phyloP scores from a whole-genome alignment of 169 alveolate genomes.

The Fabrea salina region DNA sequence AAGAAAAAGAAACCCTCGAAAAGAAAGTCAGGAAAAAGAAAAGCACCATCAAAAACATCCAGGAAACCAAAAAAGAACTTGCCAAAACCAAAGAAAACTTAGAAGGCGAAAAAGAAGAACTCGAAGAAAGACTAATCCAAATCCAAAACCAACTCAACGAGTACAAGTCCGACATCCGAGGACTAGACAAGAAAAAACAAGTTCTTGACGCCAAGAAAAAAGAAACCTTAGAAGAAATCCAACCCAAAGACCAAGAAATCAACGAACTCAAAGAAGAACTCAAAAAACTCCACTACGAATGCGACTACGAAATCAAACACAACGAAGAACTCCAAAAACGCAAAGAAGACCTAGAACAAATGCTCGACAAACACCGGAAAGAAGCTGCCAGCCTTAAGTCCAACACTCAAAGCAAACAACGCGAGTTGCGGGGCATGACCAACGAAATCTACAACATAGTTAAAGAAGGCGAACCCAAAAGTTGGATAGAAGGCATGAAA shows the following conservation, averaged over 20 bases:
- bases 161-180: conserved; percentile 71
- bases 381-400: conserved; percentile 26
- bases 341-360: conserved; percentile 11
- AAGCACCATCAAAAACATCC: background rate
- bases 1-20: conserved; percentile 41
- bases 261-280: background rate
- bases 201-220: conserved; percentile 69
- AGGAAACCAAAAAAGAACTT: conserved; percentile 34
- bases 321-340: conserved; percentile 50
- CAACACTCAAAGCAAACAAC: conserved; percentile 33
- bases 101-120: conserved; percentile 50
- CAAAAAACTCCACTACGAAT: conserved; percentile 12
- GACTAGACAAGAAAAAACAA: conserved; percentile 71
- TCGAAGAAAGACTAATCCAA: conserved; percentile 55
- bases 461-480: conserved; percentile 48
- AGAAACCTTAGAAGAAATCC: conserved; percentile 57
- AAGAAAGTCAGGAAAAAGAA: conserved; percentile 20
- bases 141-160: conserved; percentile 70
- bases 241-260: conserved; percentile 59
- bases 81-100: conserved; percentile 25
- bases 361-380: conserved; percentile 37
- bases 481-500: conserved; percentile 56
- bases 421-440: conserved; percentile 37
- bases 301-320: conserved; percentile 24
- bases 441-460: conserved; percentile 20